Percentiles rank a stretch among this genome's conserved stretches.
phyloP scores from a whole-genome alignment of 805 yeast species.

The Candida adriatica region DNA sequence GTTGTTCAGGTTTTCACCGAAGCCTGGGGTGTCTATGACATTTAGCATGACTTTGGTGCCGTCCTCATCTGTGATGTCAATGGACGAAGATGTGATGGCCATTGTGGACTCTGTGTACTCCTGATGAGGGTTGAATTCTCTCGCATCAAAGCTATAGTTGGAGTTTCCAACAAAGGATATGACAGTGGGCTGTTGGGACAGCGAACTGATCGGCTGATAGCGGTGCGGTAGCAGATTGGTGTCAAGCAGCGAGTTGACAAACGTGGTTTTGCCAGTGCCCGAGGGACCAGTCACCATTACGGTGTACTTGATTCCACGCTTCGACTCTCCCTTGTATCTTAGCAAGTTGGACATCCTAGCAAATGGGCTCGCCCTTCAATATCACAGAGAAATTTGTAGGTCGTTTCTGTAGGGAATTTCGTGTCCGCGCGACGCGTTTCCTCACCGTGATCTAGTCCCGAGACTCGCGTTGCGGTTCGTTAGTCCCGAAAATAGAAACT shows the following conservation, averaged over 20 bases:
- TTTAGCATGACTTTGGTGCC: conserved; percentile 49
- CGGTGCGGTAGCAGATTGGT: conserved; percentile 56
- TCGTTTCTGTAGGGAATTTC: too few relatives aligned
- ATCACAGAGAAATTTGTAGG: too few relatives aligned
- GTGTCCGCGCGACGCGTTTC: too few relatives aligned
- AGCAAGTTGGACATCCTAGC: conserved; percentile 9
- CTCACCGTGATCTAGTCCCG: too few relatives aligned
- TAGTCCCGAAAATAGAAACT: too few relatives aligned
- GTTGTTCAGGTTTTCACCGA: conserved; percentile 67
- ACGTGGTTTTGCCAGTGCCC: conserved; percentile 76
- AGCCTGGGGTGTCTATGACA: conserved; percentile 72
- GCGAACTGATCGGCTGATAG: conserved; percentile 34
- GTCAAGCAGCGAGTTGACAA: conserved; percentile 60
- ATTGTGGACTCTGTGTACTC: conserved; percentile 68
- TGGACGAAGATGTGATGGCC: conserved; percentile 59
- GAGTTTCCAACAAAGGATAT: conserved; percentile 17
- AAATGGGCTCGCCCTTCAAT: too few relatives aligned
- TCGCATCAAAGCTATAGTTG: conserved; percentile 45
- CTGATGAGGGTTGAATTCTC: conserved; percentile 52
- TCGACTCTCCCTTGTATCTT: conserved; percentile 58
- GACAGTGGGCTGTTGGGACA: conserved; percentile 22
- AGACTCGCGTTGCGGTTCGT: too few relatives aligned
- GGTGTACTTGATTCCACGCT: conserved; percentile 68
- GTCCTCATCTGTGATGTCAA: conserved; percentile 58
- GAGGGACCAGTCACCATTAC: conserved; percentile 66